Conservation (phyloP, 352 stramenopile genomes). For the Globisporangium recalcitrans region DNA sequence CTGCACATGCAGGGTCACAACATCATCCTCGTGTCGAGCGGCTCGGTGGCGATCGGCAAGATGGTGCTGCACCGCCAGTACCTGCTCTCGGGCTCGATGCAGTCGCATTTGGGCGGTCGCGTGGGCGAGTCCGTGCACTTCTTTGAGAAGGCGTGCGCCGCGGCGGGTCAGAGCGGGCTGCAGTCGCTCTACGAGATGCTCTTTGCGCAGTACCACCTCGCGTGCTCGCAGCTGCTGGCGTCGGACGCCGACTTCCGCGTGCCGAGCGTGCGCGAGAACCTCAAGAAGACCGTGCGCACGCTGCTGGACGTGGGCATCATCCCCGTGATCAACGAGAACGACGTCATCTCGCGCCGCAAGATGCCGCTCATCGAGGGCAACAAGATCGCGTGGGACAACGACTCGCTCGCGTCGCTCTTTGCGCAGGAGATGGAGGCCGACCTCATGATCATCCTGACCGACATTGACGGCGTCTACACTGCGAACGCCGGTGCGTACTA, state of each 20-base stretch:
- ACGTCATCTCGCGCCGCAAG: conserved; percentile 69
- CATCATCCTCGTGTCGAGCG: conserved; percentile 81
- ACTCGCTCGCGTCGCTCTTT: conserved; percentile 77
- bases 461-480: conserved; percentile 62
- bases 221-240: conserved; percentile 75
- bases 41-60: conserved; percentile 70
- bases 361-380: conserved; percentile 51
- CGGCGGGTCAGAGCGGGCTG: conserved; percentile 68
- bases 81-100: conserved; percentile 79
- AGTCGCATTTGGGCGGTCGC: conserved; percentile 67
- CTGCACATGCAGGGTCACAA: conserved; percentile 81
- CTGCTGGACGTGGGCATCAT: conserved; percentile 82
- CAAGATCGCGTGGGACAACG: conserved; percentile 81
- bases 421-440: conserved; percentile 67
- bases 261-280: conserved; percentile 53
- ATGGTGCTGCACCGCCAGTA: conserved; percentile 81
- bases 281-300: conserved; percentile 55
- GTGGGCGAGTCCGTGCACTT: conserved; percentile 53
- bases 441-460: conserved; percentile 73
- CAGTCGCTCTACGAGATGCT: conserved; percentile 86
- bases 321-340: conserved; percentile 84
- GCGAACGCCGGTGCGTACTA: conserved; percentile 14
- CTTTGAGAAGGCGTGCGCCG: conserved; percentile 67
- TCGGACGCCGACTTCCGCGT: conserved; percentile 76
- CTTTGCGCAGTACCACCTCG: conserved; percentile 80